Percentiles rank a stretch among this genome's conserved stretches.
Conservation (phyloP, 768 basidiomycete species). For the Rubroboletus pulcherrimus region DNA sequence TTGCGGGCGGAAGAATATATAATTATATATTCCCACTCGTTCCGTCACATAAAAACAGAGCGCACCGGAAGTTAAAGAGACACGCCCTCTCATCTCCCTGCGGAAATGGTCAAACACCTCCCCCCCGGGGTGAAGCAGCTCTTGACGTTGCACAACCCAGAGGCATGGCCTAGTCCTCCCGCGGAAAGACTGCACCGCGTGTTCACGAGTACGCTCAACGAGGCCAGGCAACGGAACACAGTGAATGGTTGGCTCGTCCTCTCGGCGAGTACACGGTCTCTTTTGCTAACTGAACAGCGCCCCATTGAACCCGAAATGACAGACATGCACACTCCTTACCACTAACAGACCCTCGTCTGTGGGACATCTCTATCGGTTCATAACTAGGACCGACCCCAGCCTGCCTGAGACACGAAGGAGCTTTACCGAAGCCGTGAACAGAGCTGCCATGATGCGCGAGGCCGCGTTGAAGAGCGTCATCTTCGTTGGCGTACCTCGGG, state of each 20-base stretch:
- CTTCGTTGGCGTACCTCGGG: conserved; percentile 84
- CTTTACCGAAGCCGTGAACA: conserved; percentile 57
- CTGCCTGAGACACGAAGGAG: conserved; percentile 39
- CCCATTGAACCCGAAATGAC: conserved; percentile 31
- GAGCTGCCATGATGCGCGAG: conserved; percentile 84
- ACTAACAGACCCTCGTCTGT: conserved; percentile 77
- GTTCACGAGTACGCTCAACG: conserved; percentile 58
- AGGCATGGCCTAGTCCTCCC: conserved; percentile 55
- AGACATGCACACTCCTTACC: conserved; percentile 84
- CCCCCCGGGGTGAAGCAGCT: conserved; percentile 70
- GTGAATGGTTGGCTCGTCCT: conserved; percentile 81
- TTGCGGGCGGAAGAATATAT: not conserved
- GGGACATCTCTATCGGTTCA: conserved; percentile 78
- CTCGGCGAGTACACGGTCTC: conserved; percentile 45
- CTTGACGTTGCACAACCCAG: conserved; percentile 62
- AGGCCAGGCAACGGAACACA: conserved; percentile 60
- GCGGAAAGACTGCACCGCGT: conserved; percentile 48
- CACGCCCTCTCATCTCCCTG: not conserved
- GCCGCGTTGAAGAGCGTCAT: conserved; percentile 85
- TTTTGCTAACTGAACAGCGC: conserved; percentile 11
- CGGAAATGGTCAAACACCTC: conserved; percentile 42
- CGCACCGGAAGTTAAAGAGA: not conserved
- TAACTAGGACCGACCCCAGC: conserved; percentile 47
- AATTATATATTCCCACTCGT: conserved; percentile 3
- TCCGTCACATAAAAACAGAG: conserved; percentile 8